These are phyloP conservation scores for Cyclotella choctawhatcheeana DNA, from an alignment of 108 stramenopile species.

Conservation along the genomic window DNA sequence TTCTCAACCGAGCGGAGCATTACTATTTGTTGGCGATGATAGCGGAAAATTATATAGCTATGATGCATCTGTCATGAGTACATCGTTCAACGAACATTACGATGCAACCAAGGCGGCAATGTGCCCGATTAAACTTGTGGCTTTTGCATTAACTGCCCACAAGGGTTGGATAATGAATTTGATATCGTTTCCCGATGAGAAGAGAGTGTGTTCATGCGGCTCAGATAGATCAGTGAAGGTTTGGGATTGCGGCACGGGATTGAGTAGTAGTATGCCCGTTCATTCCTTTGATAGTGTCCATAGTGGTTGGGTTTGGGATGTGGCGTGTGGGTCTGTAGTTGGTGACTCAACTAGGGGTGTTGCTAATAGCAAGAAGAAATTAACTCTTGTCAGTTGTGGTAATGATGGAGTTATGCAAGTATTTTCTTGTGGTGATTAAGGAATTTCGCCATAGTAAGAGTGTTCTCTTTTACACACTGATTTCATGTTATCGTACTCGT, in stretches of 20 bases:
- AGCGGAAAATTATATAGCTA: constrained; percentile 43
- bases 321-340: constrained; percentile 32
- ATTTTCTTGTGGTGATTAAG: constrained; percentile 43
- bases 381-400: constrained; percentile 41
- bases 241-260: constrained; percentile 55
- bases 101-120: constrained; percentile 9
- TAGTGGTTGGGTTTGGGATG: constrained; percentile 45
- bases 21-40: constrained; percentile 50
- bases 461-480: too few species aligned
- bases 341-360: constrained; percentile 1
- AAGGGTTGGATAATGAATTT: constrained; percentile 51
- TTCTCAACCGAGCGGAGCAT: constrained; percentile 40
- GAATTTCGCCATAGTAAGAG: too few species aligned
- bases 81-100: background rate
- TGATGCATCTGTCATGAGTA: constrained; percentile 30
- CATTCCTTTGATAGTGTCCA: constrained; percentile 52
- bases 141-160: constrained; percentile 45
- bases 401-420: constrained; percentile 47
- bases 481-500: background rate
- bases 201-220: constrained; percentile 37
- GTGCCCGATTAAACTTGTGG: constrained; percentile 48
- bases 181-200: constrained; percentile 45
- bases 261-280: constrained; percentile 42
- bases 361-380: constrained; percentile 14
- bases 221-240: constrained; percentile 47